Percentiles rank a stretch among this genome's conserved stretches.
phyloP scores from a whole-genome alignment of 305 asterid species.

The Solanum hybrid region DNA sequence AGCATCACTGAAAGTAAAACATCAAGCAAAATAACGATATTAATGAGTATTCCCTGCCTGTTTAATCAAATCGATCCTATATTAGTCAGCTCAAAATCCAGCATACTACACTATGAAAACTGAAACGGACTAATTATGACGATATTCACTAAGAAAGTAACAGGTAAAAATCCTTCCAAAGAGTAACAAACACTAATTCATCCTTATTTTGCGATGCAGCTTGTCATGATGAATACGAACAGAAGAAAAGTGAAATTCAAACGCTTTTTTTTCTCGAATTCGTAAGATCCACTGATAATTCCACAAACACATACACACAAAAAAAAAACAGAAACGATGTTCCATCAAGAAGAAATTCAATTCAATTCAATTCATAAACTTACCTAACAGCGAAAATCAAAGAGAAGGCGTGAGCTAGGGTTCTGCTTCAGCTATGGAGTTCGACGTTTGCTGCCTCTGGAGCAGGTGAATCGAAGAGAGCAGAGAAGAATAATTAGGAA shows the following conservation, averaged over 20 bases:
- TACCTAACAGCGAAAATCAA: neutral
- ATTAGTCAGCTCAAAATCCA: neutral
- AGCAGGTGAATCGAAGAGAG: neutral
- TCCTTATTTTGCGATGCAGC: neutral
- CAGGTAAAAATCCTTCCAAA: neutral
- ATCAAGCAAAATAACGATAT: neutral
- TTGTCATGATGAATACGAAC: neutral
- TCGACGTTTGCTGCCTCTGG: neutral
- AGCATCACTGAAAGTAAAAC: neutral
- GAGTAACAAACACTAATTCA: neutral
- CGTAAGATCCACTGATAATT: neutral
- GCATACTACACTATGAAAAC: neutral
- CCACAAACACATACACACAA: neutral
- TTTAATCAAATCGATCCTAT: neutral
- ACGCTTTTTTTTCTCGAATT: neutral
- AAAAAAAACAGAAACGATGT: neutral
- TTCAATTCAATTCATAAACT: neutral
- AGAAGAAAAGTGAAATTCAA: neutral
- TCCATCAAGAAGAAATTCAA: neutral
- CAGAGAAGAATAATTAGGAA: neutral
- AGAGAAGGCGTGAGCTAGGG: neutral
- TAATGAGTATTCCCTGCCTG: neutral
- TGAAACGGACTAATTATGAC: neutral
- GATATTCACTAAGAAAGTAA: neutral
- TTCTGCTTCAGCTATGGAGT: neutral